Evolutionary conservation across 345 rosid genomes (phyloP).

Genomic region (Eutrema heterophyllum): DNA sequence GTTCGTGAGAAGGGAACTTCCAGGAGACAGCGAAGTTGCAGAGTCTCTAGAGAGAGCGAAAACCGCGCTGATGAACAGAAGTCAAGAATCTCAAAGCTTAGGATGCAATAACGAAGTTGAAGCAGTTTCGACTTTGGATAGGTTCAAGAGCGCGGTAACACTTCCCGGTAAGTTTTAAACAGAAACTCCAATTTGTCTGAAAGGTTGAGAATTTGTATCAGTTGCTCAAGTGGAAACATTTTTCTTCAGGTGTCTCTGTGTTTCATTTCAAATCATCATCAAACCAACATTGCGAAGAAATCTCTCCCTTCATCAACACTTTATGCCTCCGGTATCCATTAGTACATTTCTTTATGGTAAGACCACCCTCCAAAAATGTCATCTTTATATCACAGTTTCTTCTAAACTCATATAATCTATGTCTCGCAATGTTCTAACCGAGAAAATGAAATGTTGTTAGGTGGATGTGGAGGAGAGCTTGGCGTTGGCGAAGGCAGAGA

Average conservation of each 20-base stretch:
- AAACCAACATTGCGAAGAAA: conserved; percentile 30
- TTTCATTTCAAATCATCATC: conserved; percentile 30
- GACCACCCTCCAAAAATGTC: not conserved
- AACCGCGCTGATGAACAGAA: conserved; percentile 53
- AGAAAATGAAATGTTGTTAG: conserved; percentile 26
- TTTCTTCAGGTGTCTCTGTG: conserved; percentile 42
- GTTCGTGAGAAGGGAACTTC: conserved; percentile 67
- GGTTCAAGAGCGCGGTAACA: conserved; percentile 47
- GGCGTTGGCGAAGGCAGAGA: conserved; percentile 56
- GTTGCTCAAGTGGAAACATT: conserved; percentile 13
- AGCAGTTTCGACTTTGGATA: conserved; percentile 45
- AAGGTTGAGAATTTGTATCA: not conserved
- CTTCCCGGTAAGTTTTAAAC: conserved; percentile 45
- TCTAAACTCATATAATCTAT: not conserved
- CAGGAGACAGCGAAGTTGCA: conserved; percentile 66
- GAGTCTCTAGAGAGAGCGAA: conserved; percentile 69
- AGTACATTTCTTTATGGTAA: conserved; percentile 34
- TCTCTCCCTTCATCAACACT: conserved; percentile 31
- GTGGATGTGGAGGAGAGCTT: conserved; percentile 65
- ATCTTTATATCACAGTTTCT: not conserved
- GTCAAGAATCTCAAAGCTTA: conserved; percentile 38
- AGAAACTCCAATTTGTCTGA: not conserved
- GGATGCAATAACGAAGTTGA: conserved; percentile 63
- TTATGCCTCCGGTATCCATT: conserved; percentile 31
- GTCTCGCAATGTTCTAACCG: conserved; percentile 19